Conservation (phyloP, 2,329 filamentous ascomycete genomes). For the Sarocladium oryzae region DNA sequence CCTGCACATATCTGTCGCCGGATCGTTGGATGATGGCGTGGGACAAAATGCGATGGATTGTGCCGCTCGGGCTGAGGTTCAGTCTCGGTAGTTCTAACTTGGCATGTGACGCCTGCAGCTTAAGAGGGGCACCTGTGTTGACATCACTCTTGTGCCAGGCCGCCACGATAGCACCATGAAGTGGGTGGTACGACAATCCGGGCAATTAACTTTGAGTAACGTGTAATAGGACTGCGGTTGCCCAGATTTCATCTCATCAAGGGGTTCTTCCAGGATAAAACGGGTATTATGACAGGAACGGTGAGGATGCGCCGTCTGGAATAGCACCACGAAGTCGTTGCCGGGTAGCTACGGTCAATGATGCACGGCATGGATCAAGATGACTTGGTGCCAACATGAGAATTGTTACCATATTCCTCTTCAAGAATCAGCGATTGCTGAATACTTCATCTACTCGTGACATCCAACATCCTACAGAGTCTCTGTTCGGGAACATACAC, state of each 20-base stretch:
- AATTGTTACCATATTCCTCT: too few relatives aligned
- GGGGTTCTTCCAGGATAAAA: too few relatives aligned
- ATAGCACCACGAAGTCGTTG: neutral
- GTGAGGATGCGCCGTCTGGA: neutral
- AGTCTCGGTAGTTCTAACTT: neutral
- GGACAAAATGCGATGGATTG: neutral
- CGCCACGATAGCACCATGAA: neutral
- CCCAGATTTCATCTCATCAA: too few relatives aligned
- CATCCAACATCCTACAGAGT: too few relatives aligned
- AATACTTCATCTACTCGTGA: too few relatives aligned
- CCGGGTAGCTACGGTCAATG: neutral
- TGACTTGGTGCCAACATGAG: too few relatives aligned
- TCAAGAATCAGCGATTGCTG: too few relatives aligned
- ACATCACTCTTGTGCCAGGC: constrained; percentile 3
- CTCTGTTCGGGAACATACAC: neutral
- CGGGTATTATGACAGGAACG: too few relatives aligned
- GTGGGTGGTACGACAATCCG: neutral
- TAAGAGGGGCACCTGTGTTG: neutral
- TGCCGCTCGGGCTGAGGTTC: neutral
- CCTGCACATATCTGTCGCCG: neutral
- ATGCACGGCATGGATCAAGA: too few relatives aligned
- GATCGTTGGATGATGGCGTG: neutral
- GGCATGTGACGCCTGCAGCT: constrained; percentile 6
- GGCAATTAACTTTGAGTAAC: neutral
- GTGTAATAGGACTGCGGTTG: too few relatives aligned